Base-by-base conservation (phyloP, 2,329 filamentous ascomycete species). In the Emergomyces pasteurianus region DNA sequence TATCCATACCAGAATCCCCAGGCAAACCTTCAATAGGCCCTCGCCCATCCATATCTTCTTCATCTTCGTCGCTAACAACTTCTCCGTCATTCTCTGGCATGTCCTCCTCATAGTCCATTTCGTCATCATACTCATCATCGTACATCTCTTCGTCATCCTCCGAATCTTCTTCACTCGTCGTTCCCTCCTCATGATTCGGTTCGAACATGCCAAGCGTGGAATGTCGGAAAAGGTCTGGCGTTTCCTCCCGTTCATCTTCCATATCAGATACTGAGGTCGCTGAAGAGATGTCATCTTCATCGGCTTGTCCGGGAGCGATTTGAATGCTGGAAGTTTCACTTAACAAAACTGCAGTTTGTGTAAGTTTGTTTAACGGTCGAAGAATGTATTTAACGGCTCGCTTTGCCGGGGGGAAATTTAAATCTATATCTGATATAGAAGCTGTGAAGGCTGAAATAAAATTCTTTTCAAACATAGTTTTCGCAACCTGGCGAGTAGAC, bases 381-480 rank as follows among this genome's bases (percentile, higher is more conserved):
- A 99, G 80, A 59, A 99, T 96, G 73, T 96, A 95, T 77, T 97
- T 99, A 69, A 99, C 90, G 16, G 92, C 92, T 54, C 92, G 86
- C 78, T 95, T 96, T 18, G 95, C 89, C 31, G 89, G 88, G 0
- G 92, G 92, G 74, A 95, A 96, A 67, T 95, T 95, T 63, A 99
- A 83, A 71, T 96, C 94, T 62, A 99, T 88, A 68, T 99, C 95
- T 21, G 94, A 90, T 67, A 99, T 92, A 0, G 95, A 95, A 14
- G 86, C 84, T 1, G 94, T 97, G 62, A 99, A 77, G 55, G 92
- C 88, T 28, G 89, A 84, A 63, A 97, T 86, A 72, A 94, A 96
- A 60, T 95, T 91, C 77, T 97, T 99, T 76, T 99, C 94, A 68
- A 95, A 97, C 94, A 99, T 99, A 63, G 96, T 85, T 66, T 91